phyloP scores from a whole-genome alignment of 768 basidiomycete species.

The Boletus rubroflammeus region DNA sequence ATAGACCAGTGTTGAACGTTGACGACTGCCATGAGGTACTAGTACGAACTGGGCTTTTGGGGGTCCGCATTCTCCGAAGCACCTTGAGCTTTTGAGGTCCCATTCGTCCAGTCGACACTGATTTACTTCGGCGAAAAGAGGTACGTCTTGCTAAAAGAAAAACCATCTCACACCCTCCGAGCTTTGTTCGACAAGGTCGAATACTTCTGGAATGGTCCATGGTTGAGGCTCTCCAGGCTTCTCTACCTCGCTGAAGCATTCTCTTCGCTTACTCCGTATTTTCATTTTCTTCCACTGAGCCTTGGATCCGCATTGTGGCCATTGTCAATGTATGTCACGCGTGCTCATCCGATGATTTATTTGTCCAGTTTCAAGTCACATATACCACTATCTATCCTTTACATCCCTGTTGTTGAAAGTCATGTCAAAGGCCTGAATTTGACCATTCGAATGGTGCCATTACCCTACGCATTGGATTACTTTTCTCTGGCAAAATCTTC shows the following conservation, averaged over 20 bases:
- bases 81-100: too few relatives aligned
- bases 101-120: too few relatives aligned
- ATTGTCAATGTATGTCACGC: too few relatives aligned
- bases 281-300: background rate
- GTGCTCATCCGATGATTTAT: too few relatives aligned
- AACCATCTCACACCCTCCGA: background rate
- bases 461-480: too few relatives aligned
- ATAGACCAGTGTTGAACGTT: too few relatives aligned
- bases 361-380: background rate
- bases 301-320: constrained; percentile 2
- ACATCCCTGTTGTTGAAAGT: background rate
- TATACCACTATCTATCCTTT: background rate
- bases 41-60: too few relatives aligned
- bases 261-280: background rate
- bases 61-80: too few relatives aligned
- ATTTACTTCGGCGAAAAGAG: constrained; percentile 5
- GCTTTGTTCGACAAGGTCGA: background rate
- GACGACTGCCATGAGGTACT: too few relatives aligned
- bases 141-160: background rate
- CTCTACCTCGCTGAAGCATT: background rate
- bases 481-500: too few relatives aligned
- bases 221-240: constrained; percentile 6
- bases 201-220: constrained; percentile 1
- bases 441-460: background rate
- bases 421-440: background rate